Evolutionary conservation across 352 stramenopile genomes (phyloP), one percentile per base, ranked within the genome.

Genomic region (Phytophthora pluvialis): DNA sequence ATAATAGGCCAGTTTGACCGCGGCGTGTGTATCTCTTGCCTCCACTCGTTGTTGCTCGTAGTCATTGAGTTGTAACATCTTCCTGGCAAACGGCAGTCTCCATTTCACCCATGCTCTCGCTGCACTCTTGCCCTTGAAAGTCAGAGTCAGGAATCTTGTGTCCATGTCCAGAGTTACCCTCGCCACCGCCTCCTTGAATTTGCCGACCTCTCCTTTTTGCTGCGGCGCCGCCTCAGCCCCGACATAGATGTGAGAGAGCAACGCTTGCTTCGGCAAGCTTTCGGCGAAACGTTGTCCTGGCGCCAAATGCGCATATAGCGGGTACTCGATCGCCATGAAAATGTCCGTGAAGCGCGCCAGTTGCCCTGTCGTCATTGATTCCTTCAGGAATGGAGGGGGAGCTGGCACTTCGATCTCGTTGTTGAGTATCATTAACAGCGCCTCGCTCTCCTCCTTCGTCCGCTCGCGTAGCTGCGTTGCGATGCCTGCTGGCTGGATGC

Each of bases 261-360:
- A 11, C 7, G 18, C 31, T 2, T 35, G 5, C 18, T 45, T 51
- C 3, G 57, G 9, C 5, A 66, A 18, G 12, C 38, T 47, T 5
- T 5, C 8, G 1, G 5, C 1, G 10, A 60, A 60, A 0, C 33
- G 8, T 7, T 67, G 59, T 3, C 58, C 58, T 15, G 48, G 47
- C 1, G 31, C 48, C 11, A 67, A 9, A 35, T 67, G 59, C 4
- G 49, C 59, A 39, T 67, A 60, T 3, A 60, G 1, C 11, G 59
- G 59, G 12, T 59, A 60, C 28, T 66, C 39, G n/a, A n/a, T 8
- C 1, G 32, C 18, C 7, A 48, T 5, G 13, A 59, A 67, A 1
- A 60, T 43, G 28, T 67, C 50, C 11, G 40, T 43, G 18, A 61
- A 67, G 1, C 6, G 2, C 0, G 59, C 50, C 1, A 60, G 6